A percentile compares a stretch with the other conserved stretches of the same genome.
Evolutionary conservation across 768 basidiomycete genomes (phyloP).

Genomic region (Tremella yokohamensis): DNA sequence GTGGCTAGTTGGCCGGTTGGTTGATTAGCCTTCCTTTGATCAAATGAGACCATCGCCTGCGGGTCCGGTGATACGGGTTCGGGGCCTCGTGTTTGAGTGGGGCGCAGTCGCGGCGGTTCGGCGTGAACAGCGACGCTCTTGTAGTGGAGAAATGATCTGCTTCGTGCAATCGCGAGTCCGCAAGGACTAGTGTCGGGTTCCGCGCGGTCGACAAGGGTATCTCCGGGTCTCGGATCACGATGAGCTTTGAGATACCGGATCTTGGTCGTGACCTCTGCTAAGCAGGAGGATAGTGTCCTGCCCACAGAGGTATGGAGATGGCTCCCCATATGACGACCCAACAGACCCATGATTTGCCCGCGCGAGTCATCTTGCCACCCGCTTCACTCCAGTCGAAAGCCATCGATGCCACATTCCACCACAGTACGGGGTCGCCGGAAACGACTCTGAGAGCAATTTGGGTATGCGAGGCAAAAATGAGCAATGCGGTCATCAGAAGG

Average conservation of each 20-base stretch:
- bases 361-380: conserved; percentile 20
- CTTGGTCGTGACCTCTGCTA: conserved; percentile 46
- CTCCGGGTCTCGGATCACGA: background rate
- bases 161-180: too few relatives aligned
- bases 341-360: conserved; percentile 63
- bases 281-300: conserved; percentile 84
- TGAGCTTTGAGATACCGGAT: background rate
- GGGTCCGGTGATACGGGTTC: too few relatives aligned
- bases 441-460: conserved; percentile 80
- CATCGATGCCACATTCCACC: conserved; percentile 80
- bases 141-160: background rate
- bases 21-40: too few relatives aligned
- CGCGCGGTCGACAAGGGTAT: too few relatives aligned
- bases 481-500: conserved; percentile 59
- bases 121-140: background rate
- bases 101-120: too few relatives aligned
- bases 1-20: too few relatives aligned
- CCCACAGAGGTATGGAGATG: conserved; percentile 71
- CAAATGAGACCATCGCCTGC: too few relatives aligned
- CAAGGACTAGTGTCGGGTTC: too few relatives aligned
- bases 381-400: conserved; percentile 48
- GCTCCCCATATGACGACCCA: conserved; percentile 79
- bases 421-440: conserved; percentile 70
- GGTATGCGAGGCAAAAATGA: conserved; percentile 76
- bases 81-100: too few relatives aligned